These are phyloP conservation scores for Aspergillus fructus DNA, from an alignment of 2,329 filamentous ascomycete genomes.

Conservation along the genomic window DNA sequence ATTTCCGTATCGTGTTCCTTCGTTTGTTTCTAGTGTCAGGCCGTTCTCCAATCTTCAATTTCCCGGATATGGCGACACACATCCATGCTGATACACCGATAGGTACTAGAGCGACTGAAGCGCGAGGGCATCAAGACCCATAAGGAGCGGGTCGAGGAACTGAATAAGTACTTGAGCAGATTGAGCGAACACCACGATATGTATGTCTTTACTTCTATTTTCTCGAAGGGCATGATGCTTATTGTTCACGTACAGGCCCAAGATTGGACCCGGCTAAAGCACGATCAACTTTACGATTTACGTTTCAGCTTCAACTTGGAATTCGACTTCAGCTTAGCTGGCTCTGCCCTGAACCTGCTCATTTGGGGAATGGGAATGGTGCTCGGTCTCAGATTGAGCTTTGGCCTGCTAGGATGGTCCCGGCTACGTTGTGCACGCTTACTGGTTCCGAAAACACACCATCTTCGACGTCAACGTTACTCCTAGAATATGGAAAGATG, in stretches of 20 bases:
- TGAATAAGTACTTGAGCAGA: constrained; percentile 89
- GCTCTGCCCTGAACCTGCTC: neutral
- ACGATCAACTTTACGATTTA: neutral
- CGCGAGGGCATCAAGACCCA: constrained; percentile 92
- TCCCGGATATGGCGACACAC: neutral
- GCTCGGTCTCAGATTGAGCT: neutral
- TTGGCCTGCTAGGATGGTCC: constrained; percentile 8
- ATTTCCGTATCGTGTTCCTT: neutral
- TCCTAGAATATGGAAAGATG: constrained; percentile 2
- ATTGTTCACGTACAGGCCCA: constrained; percentile 30
- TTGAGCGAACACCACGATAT: constrained; percentile 98
- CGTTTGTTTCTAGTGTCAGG: neutral
- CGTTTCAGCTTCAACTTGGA: neutral
- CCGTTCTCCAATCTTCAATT: neutral
- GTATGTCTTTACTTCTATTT: constrained; percentile 43
- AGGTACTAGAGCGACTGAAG: constrained; percentile 79
- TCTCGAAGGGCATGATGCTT: neutral
- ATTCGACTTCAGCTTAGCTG: constrained; percentile 3
- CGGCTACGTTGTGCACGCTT: constrained; percentile 20
- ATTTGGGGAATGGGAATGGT: neutral
- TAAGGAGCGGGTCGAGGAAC: constrained; percentile 91
- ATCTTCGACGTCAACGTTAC: neutral
- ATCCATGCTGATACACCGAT: constrained; percentile 12
- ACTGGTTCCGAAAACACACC: constrained; percentile 10
- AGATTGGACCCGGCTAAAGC: constrained; percentile 42